Conservation (phyloP, 345 rosid genomes). For the Citrus medica region DNA sequence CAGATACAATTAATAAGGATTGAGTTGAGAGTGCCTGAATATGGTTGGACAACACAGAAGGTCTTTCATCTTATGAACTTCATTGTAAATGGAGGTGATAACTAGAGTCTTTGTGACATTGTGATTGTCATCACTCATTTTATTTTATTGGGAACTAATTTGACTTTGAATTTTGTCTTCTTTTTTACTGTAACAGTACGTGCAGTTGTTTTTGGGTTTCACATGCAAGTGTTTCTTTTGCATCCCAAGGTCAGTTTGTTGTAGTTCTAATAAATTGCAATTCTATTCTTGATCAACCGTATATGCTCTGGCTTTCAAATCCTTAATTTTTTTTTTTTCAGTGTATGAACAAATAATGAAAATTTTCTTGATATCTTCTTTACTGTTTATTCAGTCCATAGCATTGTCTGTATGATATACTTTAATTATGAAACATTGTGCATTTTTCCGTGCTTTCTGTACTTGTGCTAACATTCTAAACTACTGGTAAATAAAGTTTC, state of each 20-base stretch:
- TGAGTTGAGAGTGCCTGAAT: conserved; percentile 94
- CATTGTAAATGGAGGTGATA: conserved; percentile 93
- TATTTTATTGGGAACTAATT: neutral
- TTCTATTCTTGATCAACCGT: neutral
- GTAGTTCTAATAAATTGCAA: neutral
- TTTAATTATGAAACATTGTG: neutral
- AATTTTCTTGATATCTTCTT: neutral
- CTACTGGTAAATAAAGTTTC: neutral
- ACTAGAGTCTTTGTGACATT: neutral
- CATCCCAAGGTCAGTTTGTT: conserved; percentile 76
- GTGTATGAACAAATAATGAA: neutral
- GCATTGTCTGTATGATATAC: neutral
- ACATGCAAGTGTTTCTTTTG: conserved; percentile 66
- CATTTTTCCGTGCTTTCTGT: neutral
- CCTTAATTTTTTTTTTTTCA: neutral
- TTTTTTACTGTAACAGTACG: conserved; percentile 53
- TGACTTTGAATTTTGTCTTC: neutral
- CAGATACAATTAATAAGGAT: conserved; percentile 89
- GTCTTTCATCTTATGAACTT: conserved; percentile 98
- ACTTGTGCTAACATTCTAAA: neutral
- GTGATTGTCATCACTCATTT: neutral
- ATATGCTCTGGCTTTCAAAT: neutral
- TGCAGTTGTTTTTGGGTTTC: conserved; percentile 93
- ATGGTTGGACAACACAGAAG: conserved; percentile 98
- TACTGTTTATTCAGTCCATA: neutral